Evolutionary conservation across 805 yeast species (phyloP), one percentile per base, ranked within the genome.

Genomic region (Metschnikowia arizonensis): DNA sequence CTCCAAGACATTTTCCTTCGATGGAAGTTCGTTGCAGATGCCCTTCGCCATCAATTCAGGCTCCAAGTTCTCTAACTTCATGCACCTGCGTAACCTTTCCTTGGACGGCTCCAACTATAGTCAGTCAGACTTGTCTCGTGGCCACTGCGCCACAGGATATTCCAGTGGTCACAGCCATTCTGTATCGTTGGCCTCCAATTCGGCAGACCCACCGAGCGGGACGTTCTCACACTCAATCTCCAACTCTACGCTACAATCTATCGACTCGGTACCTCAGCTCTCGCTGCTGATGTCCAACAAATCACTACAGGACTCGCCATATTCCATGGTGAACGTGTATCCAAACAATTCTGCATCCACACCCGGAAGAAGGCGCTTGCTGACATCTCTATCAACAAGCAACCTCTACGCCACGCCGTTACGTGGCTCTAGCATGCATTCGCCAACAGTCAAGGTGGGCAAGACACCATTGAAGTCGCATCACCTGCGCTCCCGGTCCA

Each of bases 211-310:
- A 33, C 57, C 57, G 18, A 37, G 32, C 32, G 55, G 55, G 31
- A 44, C 48, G 11, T 53, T 50, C 36, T 30, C 49, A 21, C 53
- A 52, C 42, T 36, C 42, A 28, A 32, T 35, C 23, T 45, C 49
- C 29, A 31, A 42, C 21, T 34, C 46, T 37, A 62, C 66, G n/a
- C 53, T 63, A 12, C 62, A 59, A 38, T 64, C 66, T 40, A 44
- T 56, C 34, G 74, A 69, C 39, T 62, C 66, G 26, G 57, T 68
- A 31, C 73, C 72, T 10, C 71, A 58, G 35, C 57, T 66, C 33
- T 58, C 65, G 37, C 61, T 65, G 46, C 68, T 69, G 44, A 58
- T 57, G 21, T 63, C 68, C 32, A 65, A 64, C 52, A 71, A 64
- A 38, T 64, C 66, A 44, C 56, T 65, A 14, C 49, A 59, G 45